phyloP scores from a whole-genome alignment of 306 rosid genomes.

The Cicer yamashitae region DNA sequence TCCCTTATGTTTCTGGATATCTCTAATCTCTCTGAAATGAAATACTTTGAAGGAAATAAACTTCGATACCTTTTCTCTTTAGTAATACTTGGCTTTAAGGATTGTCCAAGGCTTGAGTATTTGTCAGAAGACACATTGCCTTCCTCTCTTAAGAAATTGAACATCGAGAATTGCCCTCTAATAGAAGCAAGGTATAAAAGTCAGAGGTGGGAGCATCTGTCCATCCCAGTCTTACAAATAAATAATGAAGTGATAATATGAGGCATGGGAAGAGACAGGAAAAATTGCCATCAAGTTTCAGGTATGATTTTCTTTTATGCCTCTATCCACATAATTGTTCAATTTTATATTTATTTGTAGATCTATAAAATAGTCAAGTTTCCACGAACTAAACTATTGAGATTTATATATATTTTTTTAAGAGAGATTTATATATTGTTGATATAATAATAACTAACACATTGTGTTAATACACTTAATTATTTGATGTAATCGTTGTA shows the following conservation, averaged over 20 bases:
- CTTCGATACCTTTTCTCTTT: neutral
- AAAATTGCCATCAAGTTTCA: neutral
- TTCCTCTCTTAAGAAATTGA: neutral
- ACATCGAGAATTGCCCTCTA: accelerated
- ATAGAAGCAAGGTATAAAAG: conserved; percentile 1
- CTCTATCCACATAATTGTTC: no score
- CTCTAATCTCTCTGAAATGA: neutral
- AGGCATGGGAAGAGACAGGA: neutral
- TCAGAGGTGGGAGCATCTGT: neutral
- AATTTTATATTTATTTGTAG: no score
- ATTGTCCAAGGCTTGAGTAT: neutral
- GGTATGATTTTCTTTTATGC: neutral
- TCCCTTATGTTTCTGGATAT: neutral
- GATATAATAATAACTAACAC: no score
- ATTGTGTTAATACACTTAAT: no score
- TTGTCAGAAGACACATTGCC: no score
- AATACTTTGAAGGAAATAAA: neutral
- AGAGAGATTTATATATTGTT: no score
- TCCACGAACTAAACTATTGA: no score
- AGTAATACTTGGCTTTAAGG: neutral
- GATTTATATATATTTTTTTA: no score
- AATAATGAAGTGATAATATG: neutral
- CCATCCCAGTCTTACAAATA: neutral
- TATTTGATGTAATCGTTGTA: no score
- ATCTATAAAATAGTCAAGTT: no score